Percentiles rank a stretch among this genome's conserved stretches.
phyloP scores from a whole-genome alignment of 371 early-diverging fungal genomes.

The Mortierella sp. region DNA sequence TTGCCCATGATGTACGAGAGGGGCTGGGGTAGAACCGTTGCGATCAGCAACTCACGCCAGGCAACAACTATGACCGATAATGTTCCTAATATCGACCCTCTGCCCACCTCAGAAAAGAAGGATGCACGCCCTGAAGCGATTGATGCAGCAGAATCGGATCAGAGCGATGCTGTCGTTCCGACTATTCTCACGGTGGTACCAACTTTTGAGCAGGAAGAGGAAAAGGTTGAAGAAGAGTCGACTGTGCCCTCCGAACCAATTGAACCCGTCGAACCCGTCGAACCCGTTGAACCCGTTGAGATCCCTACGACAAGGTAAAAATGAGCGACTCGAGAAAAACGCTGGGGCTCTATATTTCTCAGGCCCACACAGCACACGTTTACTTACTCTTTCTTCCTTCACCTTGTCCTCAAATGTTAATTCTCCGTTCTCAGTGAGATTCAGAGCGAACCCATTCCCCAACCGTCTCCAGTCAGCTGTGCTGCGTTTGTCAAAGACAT shows the following conservation, averaged over 20 bases:
- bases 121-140: neutral
- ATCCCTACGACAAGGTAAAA: neutral
- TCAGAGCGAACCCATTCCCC: neutral
- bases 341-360: neutral
- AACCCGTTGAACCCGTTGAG: neutral
- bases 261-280: neutral
- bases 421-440: neutral
- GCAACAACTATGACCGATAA: conserved; percentile 2
- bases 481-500: conserved; percentile 76
- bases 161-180: neutral
- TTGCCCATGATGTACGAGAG: conserved; percentile 43
- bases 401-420: neutral
- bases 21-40: conserved; percentile 28
- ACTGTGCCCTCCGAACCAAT: neutral
- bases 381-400: neutral
- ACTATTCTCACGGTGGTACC: neutral
- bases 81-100: neutral
- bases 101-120: neutral
- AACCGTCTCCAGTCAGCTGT: neutral
- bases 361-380: neutral
- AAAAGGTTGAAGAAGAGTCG: neutral
- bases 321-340: neutral
- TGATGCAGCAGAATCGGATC: neutral
- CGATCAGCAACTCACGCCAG: conserved; percentile 14
- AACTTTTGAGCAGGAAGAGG: neutral